phyloP scores from a whole-genome alignment of 805 yeast species.

The Candida qinlingensis region DNA sequence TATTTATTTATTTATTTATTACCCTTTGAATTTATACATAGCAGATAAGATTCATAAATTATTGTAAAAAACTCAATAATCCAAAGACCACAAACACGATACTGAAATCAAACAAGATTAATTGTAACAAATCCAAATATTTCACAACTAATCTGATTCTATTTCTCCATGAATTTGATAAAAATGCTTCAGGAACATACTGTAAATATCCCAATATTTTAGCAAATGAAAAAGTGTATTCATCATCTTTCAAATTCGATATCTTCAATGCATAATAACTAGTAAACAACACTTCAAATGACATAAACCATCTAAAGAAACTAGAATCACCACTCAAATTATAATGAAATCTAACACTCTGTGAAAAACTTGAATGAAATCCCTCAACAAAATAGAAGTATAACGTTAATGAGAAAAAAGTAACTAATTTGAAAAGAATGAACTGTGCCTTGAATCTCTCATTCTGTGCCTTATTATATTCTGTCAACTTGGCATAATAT shows the following conservation, averaged over 20 bases:
- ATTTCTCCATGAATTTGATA: conserved; percentile 13
- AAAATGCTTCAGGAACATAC: conserved; percentile 17
- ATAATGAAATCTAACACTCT: conserved; percentile 14
- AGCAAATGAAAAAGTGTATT: conserved; percentile 21
- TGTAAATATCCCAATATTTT: conserved; percentile 18
- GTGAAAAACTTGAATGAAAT: conserved; percentile 10
- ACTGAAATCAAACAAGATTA: conserved; percentile 22
- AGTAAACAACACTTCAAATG: conserved; percentile 18
- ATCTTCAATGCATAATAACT: conserved; percentile 14
- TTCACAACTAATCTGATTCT: conserved; percentile 21
- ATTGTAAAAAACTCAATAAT: conserved; percentile 14
- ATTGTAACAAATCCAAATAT: conserved; percentile 19
- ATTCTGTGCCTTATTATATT: conserved; percentile 15
- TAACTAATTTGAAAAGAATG: conserved; percentile 13
- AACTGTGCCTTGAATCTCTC: conserved; percentile 21
- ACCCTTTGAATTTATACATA: neutral
- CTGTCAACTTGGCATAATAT: conserved; percentile 7
- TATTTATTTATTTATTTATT: conserved; percentile 1
- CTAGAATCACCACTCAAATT: conserved; percentile 3
- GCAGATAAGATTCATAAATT: neutral
- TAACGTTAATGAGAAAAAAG: conserved; percentile 2
- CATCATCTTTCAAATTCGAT: conserved; percentile 10
- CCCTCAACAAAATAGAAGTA: conserved; percentile 9
- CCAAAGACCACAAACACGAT: conserved; percentile 20
- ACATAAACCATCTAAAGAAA: neutral